Percentiles rank a stretch among this genome's conserved stretches.
These are phyloP conservation scores for Phialophora chinensis DNA, from an alignment of 2,329 filamentous ascomycete genomes.

Conservation along the genomic window DNA sequence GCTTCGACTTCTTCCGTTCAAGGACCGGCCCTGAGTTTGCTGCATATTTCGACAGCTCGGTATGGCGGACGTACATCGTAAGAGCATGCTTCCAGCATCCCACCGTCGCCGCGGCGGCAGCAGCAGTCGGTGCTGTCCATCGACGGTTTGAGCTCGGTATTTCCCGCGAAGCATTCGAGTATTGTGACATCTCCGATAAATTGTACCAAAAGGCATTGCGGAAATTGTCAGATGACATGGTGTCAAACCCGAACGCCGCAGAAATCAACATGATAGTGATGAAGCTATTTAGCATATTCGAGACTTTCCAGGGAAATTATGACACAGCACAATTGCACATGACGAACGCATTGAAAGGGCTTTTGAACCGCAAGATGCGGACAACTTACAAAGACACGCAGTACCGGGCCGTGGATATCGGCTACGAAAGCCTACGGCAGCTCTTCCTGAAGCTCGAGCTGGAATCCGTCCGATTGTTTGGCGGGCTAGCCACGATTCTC, in stretches of 20 bases:
- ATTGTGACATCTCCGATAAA: conserved; percentile 36
- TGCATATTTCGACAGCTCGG: conserved; percentile 39
- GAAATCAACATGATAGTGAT: conserved; percentile 37
- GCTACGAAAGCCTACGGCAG: conserved; percentile 31
- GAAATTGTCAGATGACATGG: conserved; percentile 29
- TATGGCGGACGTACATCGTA: conserved; percentile 36
- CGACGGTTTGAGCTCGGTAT: conserved; percentile 38
- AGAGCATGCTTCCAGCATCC: conserved; percentile 35
- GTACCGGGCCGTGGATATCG: conserved; percentile 33
- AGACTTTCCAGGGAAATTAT: conserved; percentile 39
- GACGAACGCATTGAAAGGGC: conserved; percentile 32
- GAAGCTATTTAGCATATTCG: conserved; percentile 38
- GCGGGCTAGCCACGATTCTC: conserved; percentile 27
- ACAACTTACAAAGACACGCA: conserved; percentile 37
- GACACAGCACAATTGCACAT: conserved; percentile 33
- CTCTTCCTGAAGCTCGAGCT: conserved; percentile 35
- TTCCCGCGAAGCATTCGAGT: conserved; percentile 37
- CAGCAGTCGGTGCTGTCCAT: conserved; percentile 39
- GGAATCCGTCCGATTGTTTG: conserved; percentile 34
- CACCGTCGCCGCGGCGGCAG: conserved; percentile 34
- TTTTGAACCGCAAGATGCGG: conserved; percentile 32
- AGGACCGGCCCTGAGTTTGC: conserved; percentile 40
- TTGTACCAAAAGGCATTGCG: conserved; percentile 33
- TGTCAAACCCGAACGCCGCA: conserved; percentile 26
- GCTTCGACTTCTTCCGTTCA: conserved; percentile 44